Base-by-base conservation (phyloP, 306 rosid genomes). In the Herpetospermum pedunculosum region DNA sequence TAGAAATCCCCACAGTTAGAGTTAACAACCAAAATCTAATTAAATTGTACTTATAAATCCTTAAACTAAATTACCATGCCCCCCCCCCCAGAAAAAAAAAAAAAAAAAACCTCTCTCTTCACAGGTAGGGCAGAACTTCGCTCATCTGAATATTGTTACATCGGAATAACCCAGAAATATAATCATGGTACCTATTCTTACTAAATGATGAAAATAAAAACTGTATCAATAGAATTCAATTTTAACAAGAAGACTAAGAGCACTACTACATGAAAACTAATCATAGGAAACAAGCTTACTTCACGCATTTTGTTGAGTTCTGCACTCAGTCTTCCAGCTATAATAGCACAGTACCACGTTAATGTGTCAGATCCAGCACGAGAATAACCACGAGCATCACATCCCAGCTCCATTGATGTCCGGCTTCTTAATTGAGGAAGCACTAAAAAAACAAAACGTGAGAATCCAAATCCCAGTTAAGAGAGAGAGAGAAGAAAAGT, bases 331-430 rank as follows among this genome's bases (percentile, higher is more conserved):
- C 96, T 81, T 83, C 98, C 98, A 43, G 90, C 94, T 73, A 90
- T 72, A 73, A 91, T 73, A 67, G 92, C 97, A 80, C 98, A 94
- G 83, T 94, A 94, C 98, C 98, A 94, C 60, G 89, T 86, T 16
- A 67, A 26, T 5, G 90, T 83, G 76, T 87, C 90, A 16, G 74
- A 85, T 84, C 97, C 97, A 73, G 97, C 97, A 80, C 94, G 95
- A 58, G 97, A 94, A 81, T 86, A 91, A 67, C 97, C 97, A 23
- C 14, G 88, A 44, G 97, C 85, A 83, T 94, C 96, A 75, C 98
- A 94, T 53, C 98, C 96, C 81, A 91, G 82, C 85, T 85, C 90
- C 96, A 89, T 84, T 46, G 98, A 94, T 49, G 92, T 88, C 59
- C 47, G 74, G 72, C 96, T 87, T 82, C 94, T 89, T 76, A 91